Evolutionary conservation across 768 basidiomycete species (phyloP), one percentile per base, ranked within the genome.

Genomic region (Lactarius evosmus): DNA sequence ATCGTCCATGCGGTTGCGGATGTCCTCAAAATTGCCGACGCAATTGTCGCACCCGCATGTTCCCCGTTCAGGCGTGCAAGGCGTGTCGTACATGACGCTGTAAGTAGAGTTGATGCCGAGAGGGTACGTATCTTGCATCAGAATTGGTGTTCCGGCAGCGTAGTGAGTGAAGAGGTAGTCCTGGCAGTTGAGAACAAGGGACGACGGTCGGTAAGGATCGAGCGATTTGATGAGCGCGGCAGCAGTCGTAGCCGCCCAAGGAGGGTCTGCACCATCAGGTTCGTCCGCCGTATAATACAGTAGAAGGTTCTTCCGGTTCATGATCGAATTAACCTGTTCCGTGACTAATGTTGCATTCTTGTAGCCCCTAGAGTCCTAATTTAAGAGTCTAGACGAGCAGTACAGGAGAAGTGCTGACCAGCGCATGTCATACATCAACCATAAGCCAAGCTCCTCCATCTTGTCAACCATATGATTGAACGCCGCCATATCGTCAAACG

Each of bases 391-490:
- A 34, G 29, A 7, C 14, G 36, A 32, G 11, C 46, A 22, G 17
- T 2, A 29, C 7, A 56, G 16, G 12, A 9, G 5, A 33, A 40
- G 33, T 17, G 40, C 76, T 51, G 30, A 83, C 82, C 57, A 77
- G 55, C 89, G 81, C 89, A 93, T 91, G 71, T 92, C 89, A 67
- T 93, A 93, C 85, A 92, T 91, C 60, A 92, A 78, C 70, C 87
- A 93, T 2, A 85, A 66, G 0, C 82, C 83, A 0, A 85, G 83
- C 65, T 86, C 80, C 72, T 91, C 84, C 86, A 91, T 89, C 51
- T 80, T 76, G 69, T 90, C 85, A 7, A 90, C 70, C 29, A 89
- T 83, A 54, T 78, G 63, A 40, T 83, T 79, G 0, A 91, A 74
- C 0, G 78, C 79, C 0, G 85, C 85, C 36, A 85, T 63, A 67